Evolutionary conservation across 257 asterid species (phyloP).

Genomic region (Solanum pimpinellifolium): DNA sequence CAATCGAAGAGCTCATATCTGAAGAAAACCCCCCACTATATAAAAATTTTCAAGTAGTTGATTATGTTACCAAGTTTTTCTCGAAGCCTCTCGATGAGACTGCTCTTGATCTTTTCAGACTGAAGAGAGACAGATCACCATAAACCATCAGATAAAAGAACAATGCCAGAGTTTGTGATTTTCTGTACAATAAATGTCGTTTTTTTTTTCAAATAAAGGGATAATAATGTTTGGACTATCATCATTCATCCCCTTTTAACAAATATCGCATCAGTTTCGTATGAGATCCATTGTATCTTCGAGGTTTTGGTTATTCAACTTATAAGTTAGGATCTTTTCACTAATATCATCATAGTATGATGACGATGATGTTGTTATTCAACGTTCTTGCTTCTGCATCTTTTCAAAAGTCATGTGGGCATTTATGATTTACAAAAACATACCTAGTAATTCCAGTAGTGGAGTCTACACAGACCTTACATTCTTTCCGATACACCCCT

Average conservation of each 20-base stretch:
- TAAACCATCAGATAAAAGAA: not conserved
- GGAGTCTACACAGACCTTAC: no score
- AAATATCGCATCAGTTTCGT: no score
- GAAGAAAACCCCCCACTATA: slow-evolving; percentile 23
- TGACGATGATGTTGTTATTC: not conserved
- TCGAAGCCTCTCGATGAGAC: slow-evolving; percentile 25
- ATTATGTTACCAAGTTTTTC: slow-evolving; percentile 26
- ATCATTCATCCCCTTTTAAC: not conserved
- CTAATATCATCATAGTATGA: not conserved
- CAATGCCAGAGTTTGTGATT: not conserved
- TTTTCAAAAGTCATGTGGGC: no score
- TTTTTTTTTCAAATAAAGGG: not conserved
- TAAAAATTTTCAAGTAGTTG: slow-evolving; percentile 34
- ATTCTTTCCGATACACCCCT: no score
- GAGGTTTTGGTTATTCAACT: not conserved
- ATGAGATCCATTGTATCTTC: not conserved
- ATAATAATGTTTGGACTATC: not conserved
- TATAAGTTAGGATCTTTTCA: not conserved
- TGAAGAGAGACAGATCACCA: not conserved
- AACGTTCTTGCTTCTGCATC: no score
- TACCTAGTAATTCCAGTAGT: no score
- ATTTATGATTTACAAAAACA: no score
- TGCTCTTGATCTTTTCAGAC: slow-evolving; percentile 38
- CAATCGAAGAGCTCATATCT: slow-evolving; percentile 40
- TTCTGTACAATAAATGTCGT: no score